Conservation (phyloP, 176 grass and related monocot species). For the Lolium perenne region DNA sequence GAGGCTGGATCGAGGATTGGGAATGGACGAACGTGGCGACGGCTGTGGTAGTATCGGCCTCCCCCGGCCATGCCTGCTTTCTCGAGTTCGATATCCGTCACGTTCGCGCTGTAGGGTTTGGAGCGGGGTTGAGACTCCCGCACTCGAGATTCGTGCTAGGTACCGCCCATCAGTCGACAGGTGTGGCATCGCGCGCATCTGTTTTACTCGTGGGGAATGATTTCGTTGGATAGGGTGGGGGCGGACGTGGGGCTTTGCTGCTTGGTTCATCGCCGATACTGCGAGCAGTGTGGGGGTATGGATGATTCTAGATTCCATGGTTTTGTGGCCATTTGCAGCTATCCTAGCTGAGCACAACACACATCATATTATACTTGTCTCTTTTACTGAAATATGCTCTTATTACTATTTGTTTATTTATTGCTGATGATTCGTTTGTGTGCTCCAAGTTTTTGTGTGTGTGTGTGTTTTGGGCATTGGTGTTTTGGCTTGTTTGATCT, state of each 20-base stretch:
- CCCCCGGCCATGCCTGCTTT: neutral
- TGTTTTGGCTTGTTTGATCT: constrained; percentile 6
- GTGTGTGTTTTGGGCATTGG: neutral
- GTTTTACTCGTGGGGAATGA: neutral
- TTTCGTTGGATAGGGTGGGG: neutral
- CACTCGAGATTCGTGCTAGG: constrained; percentile 41
- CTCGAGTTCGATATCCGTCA: neutral
- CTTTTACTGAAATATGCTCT: neutral
- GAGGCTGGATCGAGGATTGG: neutral
- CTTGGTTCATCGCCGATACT: neutral
- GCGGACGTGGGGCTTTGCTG: neutral
- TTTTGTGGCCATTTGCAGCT: neutral
- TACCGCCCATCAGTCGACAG: constrained; percentile 36
- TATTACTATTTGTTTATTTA: neutral
- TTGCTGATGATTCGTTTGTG: neutral
- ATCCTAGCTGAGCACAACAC: neutral
- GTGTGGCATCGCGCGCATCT: constrained; percentile 1
- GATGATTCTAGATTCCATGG: constrained; percentile 9
- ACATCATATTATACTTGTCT: neutral
- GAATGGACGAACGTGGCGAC: neutral
- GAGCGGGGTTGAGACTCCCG: neutral
- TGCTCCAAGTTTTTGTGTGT: neutral
- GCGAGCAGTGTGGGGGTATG: neutral
- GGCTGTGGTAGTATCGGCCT: neutral
- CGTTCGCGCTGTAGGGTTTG: constrained; percentile 44